Percentiles rank a stretch among this genome's conserved stretches.
Evolutionary conservation across 257 asterid species (phyloP).

Genomic region (Forsythia suspensa): DNA sequence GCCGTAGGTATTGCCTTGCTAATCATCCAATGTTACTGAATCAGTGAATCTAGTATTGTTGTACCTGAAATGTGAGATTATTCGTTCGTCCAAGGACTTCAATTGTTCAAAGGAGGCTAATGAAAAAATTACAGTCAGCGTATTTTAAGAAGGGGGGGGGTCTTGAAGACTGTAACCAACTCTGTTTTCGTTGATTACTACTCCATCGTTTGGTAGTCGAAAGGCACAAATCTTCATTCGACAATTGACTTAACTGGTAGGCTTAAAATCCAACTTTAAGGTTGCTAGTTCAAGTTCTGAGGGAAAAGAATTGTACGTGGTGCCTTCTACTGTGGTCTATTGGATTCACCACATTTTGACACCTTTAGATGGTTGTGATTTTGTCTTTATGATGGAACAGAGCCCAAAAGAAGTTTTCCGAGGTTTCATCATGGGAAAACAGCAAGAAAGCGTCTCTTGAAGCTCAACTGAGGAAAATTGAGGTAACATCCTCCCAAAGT

Average conservation of each 20-base stretch:
- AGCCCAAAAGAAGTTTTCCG: conserved; percentile 73
- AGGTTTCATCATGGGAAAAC: conserved; percentile 78
- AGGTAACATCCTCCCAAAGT: conserved; percentile 43
- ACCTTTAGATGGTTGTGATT: background rate
- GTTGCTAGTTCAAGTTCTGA: background rate
- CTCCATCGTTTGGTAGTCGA: background rate
- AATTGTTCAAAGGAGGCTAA: background rate
- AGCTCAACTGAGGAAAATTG: conserved; percentile 60
- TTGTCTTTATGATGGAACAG: conserved; percentile 27
- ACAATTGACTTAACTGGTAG: background rate
- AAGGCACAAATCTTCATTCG: background rate
- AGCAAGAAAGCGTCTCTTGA: conserved; percentile 68
- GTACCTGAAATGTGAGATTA: background rate
- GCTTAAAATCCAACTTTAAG: background rate
- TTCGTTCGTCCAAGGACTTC: no score
- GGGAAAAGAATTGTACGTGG: background rate
- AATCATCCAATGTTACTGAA: no score
- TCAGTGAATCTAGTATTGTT: no score
- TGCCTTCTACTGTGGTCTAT: background rate
- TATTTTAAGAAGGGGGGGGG: no score
- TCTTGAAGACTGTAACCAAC: background rate
- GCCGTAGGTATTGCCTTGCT: no score
- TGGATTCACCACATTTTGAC: background rate
- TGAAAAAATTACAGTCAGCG: background rate
- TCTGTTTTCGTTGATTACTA: background rate